A percentile compares a stretch with the other conserved stretches of the same genome.
These are phyloP conservation scores for Chaetomium sp. DNA, from an alignment of 2,329 filamentous ascomycete genomes.

Conservation along the genomic window DNA sequence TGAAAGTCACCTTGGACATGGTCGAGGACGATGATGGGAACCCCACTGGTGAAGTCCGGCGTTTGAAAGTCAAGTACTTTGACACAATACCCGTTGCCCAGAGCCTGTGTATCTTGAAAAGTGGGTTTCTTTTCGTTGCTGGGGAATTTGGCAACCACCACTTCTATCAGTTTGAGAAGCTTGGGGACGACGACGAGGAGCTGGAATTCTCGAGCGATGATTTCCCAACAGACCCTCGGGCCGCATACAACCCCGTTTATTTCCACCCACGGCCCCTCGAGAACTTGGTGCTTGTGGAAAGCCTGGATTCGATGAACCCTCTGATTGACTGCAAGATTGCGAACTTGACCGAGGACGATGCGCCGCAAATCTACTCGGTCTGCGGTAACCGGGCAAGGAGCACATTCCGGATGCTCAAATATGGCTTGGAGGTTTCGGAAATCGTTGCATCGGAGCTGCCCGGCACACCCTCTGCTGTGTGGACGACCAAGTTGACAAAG, in stretches of 20 bases:
- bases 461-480: constrained; percentile 82
- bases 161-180: constrained; percentile 95
- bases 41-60: constrained; percentile 71
- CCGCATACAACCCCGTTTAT: constrained; percentile 70
- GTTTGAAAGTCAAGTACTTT: constrained; percentile 93
- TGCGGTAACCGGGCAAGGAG: constrained; percentile 85
- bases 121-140: constrained; percentile 88
- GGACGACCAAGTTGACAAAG: constrained; percentile 83
- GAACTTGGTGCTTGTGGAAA: constrained; percentile 79
- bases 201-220: constrained; percentile 77
- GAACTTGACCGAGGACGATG: constrained; percentile 86
- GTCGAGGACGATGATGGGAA: constrained; percentile 72
- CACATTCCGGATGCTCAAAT: constrained; percentile 84
- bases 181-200: constrained; percentile 92
- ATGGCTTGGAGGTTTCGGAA: constrained; percentile 87
- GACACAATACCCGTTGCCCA: constrained; percentile 88
- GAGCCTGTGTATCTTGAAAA: constrained; percentile 87
- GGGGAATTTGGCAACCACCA: constrained; percentile 89
- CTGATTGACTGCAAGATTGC: constrained; percentile 86
- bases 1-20: constrained; percentile 94
- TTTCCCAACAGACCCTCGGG: constrained; percentile 68
- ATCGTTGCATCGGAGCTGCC: constrained; percentile 92
- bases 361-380: constrained; percentile 91
- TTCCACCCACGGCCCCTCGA: constrained; percentile 75
- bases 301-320: constrained; percentile 82